Evolutionary conservation across 768 basidiomycete species (phyloP), one percentile per base, ranked within the genome.

Genomic region (Auricularia auricula-judae): DNA sequence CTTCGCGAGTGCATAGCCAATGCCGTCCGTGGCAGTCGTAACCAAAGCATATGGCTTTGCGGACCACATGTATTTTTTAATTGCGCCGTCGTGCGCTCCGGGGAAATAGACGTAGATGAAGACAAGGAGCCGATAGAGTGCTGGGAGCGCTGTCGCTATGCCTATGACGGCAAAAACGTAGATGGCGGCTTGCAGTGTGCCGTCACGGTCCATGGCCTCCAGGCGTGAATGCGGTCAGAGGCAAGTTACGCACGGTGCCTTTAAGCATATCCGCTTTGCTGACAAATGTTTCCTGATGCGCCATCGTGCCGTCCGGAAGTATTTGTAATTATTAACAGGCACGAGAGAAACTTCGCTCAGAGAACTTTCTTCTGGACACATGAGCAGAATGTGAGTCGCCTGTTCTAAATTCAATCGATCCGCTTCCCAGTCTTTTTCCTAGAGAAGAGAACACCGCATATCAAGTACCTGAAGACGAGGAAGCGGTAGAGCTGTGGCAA

Each of bases 21-120:
- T 67, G 18, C 66, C 66, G 47, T 67, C 66, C 3, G 64, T 58
- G 0, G 61, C 61, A 2, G 64, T 64, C 5, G 66, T 67, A 5
- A 67, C 61, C 35, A 67, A 53, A 2, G 66, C 66, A 42, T 65
- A 67, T 3, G 65, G 65, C 10, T 18, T 10, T 18, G 14, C 18
- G 11, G 47, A 18, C 47, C 47, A 51, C 47, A 16, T 51, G 21
- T 51, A 51, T 18, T 21, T 51, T 16, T 18, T 21, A 21, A 51
- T 18, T 18, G 14, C 21, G 47, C 47, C 18, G 47, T 51, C 47
- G 21, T 51, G 47, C 18, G 18, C 11, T 4, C 47, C 47, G 11
- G 47, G 47, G 47, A 10, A 12, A 18, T 51, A 51, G 14, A 51
- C 47, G 47, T 51, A 51, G 47, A 21, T 18, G 47, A 51, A 51